A percentile compares a stretch with the other conserved stretches of the same genome.
These are phyloP conservation scores for Harringtonia lauricola DNA, from an alignment of 2,329 filamentous ascomycete genomes.

Conservation along the genomic window DNA sequence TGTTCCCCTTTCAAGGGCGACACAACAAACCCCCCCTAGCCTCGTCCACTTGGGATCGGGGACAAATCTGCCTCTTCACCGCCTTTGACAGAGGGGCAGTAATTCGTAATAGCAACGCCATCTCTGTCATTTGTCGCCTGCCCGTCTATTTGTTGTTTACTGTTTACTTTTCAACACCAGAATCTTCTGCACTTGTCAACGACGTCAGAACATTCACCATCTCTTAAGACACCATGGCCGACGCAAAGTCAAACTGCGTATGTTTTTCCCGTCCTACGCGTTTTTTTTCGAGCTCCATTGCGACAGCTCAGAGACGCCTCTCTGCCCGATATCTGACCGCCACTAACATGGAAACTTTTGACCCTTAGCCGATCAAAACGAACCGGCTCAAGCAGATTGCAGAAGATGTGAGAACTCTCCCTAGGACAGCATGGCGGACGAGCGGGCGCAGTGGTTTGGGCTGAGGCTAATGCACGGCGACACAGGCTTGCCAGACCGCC, in stretches of 20 bases:
- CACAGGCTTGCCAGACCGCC: slow-evolving; percentile 70
- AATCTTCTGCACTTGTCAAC: no score
- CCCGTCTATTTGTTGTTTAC: background rate
- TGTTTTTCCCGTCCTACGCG: background rate
- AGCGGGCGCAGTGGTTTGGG: background rate
- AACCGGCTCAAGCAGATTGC: slow-evolving; percentile 77
- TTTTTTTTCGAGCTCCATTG: no score
- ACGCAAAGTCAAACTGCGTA: slow-evolving; percentile 3
- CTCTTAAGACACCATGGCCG: background rate
- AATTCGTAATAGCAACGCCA: background rate
- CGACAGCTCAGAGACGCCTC: no score
- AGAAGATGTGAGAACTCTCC: slow-evolving; percentile 51
- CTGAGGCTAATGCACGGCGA: background rate
- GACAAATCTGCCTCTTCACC: background rate
- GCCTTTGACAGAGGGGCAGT: background rate
- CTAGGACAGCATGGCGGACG: background rate
- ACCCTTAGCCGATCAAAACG: slow-evolving; percentile 67
- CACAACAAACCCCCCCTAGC: no score
- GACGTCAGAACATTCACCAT: background rate
- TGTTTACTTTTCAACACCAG: no score
- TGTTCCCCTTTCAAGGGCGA: no score
- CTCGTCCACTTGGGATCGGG: background rate
- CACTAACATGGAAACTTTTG: no score
- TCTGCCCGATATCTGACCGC: no score
- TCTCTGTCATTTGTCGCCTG: background rate